A percentile compares a stretch with the other conserved stretches of the same genome.
Conservation (phyloP, 495 filamentous ascomycete species). For the Neurospora sp. region DNA sequence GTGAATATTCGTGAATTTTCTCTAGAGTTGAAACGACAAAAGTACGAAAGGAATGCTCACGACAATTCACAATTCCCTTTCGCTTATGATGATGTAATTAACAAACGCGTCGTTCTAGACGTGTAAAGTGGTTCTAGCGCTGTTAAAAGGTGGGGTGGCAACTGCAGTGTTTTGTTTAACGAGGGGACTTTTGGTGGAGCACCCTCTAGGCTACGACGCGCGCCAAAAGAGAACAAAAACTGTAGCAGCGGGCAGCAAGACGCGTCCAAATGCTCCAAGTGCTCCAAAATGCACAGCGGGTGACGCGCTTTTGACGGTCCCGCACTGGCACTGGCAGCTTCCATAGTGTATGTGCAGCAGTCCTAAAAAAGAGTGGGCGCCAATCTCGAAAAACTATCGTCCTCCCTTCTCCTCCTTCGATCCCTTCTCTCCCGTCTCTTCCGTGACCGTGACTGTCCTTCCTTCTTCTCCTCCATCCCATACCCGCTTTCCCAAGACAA, state of each 20-base stretch:
- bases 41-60: neutral
- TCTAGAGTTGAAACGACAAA: neutral
- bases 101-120: neutral
- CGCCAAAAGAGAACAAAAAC: neutral
- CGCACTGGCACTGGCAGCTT: neutral
- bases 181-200: neutral
- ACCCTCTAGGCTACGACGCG: neutral
- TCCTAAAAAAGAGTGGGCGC: neutral
- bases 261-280: neutral
- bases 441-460: constrained; percentile 1
- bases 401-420: neutral
- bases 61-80: neutral
- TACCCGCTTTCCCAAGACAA: neutral
- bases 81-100: neutral
- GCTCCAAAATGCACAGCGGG: neutral
- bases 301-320: neutral
- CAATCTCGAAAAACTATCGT: neutral
- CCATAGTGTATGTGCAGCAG: neutral
- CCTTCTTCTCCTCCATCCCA: constrained; percentile 2
- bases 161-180: neutral
- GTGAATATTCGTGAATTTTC: neutral
- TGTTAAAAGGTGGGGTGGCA: neutral
- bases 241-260: neutral
- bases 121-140: neutral
- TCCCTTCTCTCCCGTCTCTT: neutral